Evolutionary conservation across 2,329 filamentous ascomycete genomes (phyloP).

Genomic region (Penicillium sp.): DNA sequence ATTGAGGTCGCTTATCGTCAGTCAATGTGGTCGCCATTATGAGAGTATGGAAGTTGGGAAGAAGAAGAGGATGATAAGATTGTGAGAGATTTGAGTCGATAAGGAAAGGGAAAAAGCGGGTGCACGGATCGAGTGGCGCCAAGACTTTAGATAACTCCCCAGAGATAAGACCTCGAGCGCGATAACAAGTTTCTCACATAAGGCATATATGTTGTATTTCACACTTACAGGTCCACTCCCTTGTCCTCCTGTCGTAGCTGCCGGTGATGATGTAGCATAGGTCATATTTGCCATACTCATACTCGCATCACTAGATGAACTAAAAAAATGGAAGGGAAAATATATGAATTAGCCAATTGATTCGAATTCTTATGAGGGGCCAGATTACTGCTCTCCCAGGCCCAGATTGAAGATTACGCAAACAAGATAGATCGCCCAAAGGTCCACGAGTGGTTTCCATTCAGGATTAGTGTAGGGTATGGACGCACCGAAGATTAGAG

Average conservation of each 20-base stretch:
- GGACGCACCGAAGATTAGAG: slow-evolving; percentile 51
- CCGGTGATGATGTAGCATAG: slow-evolving; percentile 62
- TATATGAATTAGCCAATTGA: slow-evolving; percentile 20
- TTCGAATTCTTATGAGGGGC: slow-evolving; percentile 10
- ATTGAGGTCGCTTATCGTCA: slow-evolving; percentile 56
- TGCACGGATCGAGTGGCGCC: slow-evolving; percentile 34
- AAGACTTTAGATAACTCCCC: slow-evolving; percentile 28
- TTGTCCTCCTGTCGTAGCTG: slow-evolving; percentile 63
- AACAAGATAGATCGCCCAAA: neutral
- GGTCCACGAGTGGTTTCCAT: neutral
- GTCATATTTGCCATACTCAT: slow-evolving; percentile 58
- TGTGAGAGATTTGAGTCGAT: slow-evolving; percentile 46
- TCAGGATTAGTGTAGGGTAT: neutral
- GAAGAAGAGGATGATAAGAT: slow-evolving; percentile 39
- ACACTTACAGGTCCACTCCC: slow-evolving; percentile 47
- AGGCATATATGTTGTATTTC: neutral
- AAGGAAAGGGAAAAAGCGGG: slow-evolving; percentile 43
- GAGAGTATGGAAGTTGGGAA: slow-evolving; percentile 13
- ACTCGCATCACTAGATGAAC: slow-evolving; percentile 44
- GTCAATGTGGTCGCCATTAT: slow-evolving; percentile 47
- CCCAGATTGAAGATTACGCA: neutral
- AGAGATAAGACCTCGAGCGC: slow-evolving; percentile 21
- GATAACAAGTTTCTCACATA: slow-evolving; percentile 14
- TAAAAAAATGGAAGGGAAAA: slow-evolving; percentile 8
- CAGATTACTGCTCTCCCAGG: neutral